These are phyloP conservation scores for Fraxinus pennsylvanica DNA, from an alignment of 257 asterid species.

Conservation along the genomic window DNA sequence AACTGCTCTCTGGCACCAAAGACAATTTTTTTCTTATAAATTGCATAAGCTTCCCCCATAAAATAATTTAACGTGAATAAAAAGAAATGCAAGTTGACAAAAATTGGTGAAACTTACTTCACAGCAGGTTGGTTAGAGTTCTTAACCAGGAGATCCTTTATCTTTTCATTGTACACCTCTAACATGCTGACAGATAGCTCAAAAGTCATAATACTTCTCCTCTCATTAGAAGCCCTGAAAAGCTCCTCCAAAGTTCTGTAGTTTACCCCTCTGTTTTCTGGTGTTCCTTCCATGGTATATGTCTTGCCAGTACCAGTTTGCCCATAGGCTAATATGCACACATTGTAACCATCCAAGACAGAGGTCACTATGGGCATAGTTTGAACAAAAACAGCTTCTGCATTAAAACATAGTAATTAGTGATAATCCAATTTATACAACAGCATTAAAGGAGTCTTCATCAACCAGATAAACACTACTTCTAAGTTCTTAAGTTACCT, in stretches of 20 bases:
- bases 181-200: constrained; percentile 89
- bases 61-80: not conserved
- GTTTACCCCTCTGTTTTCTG: constrained; percentile 89
- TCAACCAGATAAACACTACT: not conserved
- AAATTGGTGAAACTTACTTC: constrained; percentile 59
- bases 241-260: constrained; percentile 83
- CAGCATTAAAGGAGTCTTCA: not conserved
- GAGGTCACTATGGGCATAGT: constrained; percentile 87
- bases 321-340: constrained; percentile 94
- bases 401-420: constrained; percentile 23
- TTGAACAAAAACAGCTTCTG: constrained; percentile 78
- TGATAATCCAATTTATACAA: constrained; percentile 5
- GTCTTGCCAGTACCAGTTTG: constrained; percentile 87
- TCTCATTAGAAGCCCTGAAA: constrained; percentile 63
- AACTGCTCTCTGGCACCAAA: not conserved
- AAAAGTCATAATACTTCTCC: constrained; percentile 63
- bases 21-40: not conserved
- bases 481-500: constrained; percentile 40
- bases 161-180: constrained; percentile 97
- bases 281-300: constrained; percentile 92
- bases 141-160: constrained; percentile 83
- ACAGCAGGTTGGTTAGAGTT: constrained; percentile 66
- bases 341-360: constrained; percentile 90
- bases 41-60: not conserved
- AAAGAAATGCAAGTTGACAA: constrained; percentile 12